These are phyloP conservation scores for Silene uniflora DNA, from an alignment of 148 eudicot genomes.

Conservation along the genomic window DNA sequence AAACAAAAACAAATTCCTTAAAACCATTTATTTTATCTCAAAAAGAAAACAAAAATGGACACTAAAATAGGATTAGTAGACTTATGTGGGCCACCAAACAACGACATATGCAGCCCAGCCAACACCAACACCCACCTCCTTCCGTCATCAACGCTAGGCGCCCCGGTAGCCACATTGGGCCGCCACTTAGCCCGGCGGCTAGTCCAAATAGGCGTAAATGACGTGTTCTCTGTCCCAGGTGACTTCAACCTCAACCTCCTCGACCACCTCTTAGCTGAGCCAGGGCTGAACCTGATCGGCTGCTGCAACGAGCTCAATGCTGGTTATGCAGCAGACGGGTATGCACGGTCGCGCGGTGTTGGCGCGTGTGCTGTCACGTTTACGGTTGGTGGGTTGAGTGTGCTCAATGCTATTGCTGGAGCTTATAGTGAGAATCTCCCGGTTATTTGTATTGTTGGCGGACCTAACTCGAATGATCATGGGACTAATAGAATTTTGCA, in stretches of 20 bases:
- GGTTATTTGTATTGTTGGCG: conserved; percentile 80
- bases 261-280: conserved; percentile 78
- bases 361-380: conserved; percentile 84
- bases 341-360: conserved; percentile 69
- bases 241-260: conserved; percentile 79
- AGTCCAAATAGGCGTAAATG: conserved; percentile 59
- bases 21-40: too few relatives aligned
- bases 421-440: conserved; percentile 86
- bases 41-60: too few relatives aligned
- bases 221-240: conserved; percentile 79
- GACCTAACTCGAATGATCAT: conserved; percentile 78
- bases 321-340: conserved; percentile 92
- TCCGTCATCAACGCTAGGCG: too few relatives aligned
- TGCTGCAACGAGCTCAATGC: conserved; percentile 98
- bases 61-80: conserved; percentile 11
- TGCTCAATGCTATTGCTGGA: conserved; percentile 79
- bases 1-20: not conserved
- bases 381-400: conserved; percentile 85
- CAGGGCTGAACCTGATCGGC: conserved; percentile 62
- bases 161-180: conserved; percentile 56
- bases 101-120: conserved; percentile 34
- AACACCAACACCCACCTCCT: conserved; percentile 18
- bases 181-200: conserved; percentile 72
- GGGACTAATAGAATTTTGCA: conserved; percentile 74
- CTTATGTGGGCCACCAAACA: not conserved